These are phyloP conservation scores for Sugiyamaella paludigena DNA, from an alignment of 1,139 yeast species.

Conservation along the genomic window DNA sequence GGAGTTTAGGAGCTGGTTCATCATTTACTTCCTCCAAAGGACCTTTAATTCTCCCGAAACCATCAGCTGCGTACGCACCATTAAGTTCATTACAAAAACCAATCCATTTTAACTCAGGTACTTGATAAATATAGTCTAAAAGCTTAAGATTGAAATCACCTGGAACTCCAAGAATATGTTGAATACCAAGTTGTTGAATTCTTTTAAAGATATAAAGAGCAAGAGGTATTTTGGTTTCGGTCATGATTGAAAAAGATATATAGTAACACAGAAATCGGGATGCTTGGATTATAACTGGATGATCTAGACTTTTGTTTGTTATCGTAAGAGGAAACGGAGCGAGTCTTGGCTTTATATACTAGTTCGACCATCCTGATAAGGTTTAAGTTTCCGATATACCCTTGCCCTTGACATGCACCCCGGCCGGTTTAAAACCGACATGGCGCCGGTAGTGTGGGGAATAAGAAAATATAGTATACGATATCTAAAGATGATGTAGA, in stretches of 20 bases:
- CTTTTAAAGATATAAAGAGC: constrained; percentile 60
- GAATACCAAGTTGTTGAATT: constrained; percentile 55
- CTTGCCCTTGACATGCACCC: no score
- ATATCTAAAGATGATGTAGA: no score
- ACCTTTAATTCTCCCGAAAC: constrained; percentile 62
- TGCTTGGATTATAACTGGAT: no score
- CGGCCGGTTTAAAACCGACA: no score
- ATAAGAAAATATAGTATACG: no score
- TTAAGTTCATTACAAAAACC: constrained; percentile 64
- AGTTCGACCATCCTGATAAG: no score
- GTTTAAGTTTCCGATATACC: no score
- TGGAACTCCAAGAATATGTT: constrained; percentile 74
- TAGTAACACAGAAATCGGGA: no score
- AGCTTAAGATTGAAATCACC: constrained; percentile 74
- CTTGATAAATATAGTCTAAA: constrained; percentile 63
- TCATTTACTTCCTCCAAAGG: constrained; percentile 80
- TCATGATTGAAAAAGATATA: constrained; percentile 3
- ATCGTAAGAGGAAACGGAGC: no score
- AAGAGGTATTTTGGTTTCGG: constrained; percentile 40
- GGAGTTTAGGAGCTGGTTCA: constrained; percentile 49
- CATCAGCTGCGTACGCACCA: constrained; percentile 77
- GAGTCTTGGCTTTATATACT: no score
- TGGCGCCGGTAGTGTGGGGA: no score
- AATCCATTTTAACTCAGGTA: constrained; percentile 55
- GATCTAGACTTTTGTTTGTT: no score